Evolutionary conservation across 192 early-diverging fungal species (phyloP), one percentile per base, ranked within the genome.

Genomic region (Cetraspora pellucida): DNA sequence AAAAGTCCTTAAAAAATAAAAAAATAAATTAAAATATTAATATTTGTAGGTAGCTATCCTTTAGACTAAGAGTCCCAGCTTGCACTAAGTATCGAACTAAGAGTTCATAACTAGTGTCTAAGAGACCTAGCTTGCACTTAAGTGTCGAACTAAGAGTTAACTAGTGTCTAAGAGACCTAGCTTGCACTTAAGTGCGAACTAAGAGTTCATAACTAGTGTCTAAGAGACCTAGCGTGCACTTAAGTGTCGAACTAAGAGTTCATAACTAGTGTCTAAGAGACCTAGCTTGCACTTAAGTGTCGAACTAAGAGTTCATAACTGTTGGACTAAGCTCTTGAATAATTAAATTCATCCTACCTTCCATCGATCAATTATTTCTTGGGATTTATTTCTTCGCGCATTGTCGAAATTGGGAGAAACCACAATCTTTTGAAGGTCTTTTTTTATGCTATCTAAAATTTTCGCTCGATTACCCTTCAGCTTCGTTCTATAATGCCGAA

Each of bases 291-390:
- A n/a, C n/a, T n/a, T n/a, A n/a, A n/a, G n/a, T n/a, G n/a, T n/a
- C n/a, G n/a, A 70, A 70, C 68, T 70, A 70, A 70, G 21, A 54
- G 68, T 70, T 70, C 46, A 50, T 70, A 50, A 70, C 68, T 70
- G 65, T 28, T 67, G 47, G 68, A 70, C 68, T 50, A 70, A 70
- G 67, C 23, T 70, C 67, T 70, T 70, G n/a, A 16, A 19, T 70
- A 43, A 50, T 70, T 70, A 0, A 64, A 64, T 23, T 64, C 23
- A 43, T 31, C 37, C 28, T 37, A 70, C 67, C 21, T 70, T 69
- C 46, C 46, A 70, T 23, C 37, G 45, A 27, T 70, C 47, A 70
- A 70, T 19, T 7, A n/a, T n/a, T n/a, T n/a, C n/a, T n/a, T n/a
- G n/a, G n/a, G n/a, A 70, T 70, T 47, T 70, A 8, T 70, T 21